Conservation (phyloP, 202 grass and related monocot genomes). For the Carex sylvatica region DNA sequence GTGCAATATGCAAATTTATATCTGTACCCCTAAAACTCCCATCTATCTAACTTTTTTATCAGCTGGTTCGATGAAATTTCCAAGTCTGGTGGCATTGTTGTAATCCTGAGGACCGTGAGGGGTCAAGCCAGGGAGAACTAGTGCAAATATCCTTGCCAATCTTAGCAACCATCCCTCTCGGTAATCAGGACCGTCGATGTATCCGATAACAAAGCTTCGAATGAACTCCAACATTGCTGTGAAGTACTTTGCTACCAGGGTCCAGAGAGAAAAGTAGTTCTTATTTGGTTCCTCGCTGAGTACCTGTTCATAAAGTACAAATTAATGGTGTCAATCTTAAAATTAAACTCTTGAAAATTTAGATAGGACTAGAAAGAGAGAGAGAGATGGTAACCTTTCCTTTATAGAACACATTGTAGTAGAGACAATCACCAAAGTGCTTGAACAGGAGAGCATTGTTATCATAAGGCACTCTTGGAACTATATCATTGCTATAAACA, state of each 20-base stretch:
- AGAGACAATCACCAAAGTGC: constrained; percentile 33
- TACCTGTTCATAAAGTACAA: constrained; percentile 18
- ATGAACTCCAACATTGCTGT: constrained; percentile 58
- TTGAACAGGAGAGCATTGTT: constrained; percentile 37
- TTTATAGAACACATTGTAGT: constrained; percentile 38
- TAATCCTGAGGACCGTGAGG: constrained; percentile 77
- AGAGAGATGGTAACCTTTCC: constrained; percentile 27
- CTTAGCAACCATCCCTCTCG: constrained; percentile 51
- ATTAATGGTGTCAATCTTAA: neutral
- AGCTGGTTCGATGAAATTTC: neutral
- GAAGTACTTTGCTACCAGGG: constrained; percentile 36
- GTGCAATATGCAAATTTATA: neutral
- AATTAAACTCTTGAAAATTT: neutral
- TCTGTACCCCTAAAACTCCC: neutral
- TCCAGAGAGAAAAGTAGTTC: constrained; percentile 62
- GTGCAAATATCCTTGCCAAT: constrained; percentile 25
- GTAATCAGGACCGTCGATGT: constrained; percentile 29
- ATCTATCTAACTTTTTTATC: neutral
- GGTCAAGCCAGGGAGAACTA: constrained; percentile 55
- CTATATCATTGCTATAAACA: constrained; percentile 45
- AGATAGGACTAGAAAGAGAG: neutral
- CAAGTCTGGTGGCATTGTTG: constrained; percentile 59
- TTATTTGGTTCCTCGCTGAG: constrained; percentile 59
- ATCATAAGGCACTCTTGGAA: constrained; percentile 36
- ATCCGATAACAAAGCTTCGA: constrained; percentile 45